phyloP scores from a whole-genome alignment of 2,329 filamentous ascomycete species.

The Penicillium italicum region DNA sequence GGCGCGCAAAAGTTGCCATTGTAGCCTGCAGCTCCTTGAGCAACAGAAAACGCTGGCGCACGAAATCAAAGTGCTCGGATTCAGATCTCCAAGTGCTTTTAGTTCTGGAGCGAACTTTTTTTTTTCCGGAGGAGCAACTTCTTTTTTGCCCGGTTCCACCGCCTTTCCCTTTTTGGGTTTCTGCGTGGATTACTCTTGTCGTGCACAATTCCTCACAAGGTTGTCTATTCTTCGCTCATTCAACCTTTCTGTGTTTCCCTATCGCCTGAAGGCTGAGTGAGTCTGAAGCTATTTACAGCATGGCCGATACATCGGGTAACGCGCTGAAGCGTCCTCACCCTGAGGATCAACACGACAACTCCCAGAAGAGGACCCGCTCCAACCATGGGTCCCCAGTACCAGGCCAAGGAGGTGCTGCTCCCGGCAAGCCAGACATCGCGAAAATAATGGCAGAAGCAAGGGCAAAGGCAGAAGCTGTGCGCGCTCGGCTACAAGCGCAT shows the following conservation, averaged over 20 bases:
- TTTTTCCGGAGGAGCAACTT: constrained; percentile 21
- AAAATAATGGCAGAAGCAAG: constrained; percentile 48
- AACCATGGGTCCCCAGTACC: constrained; percentile 50
- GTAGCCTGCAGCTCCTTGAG: constrained; percentile 34
- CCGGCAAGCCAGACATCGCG: constrained; percentile 44
- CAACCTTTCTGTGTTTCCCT: not conserved
- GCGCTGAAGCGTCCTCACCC: constrained; percentile 49
- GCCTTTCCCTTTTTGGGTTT: constrained; percentile 23
- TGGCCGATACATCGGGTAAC: constrained; percentile 44
- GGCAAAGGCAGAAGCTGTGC: constrained; percentile 49
- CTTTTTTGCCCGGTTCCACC: constrained; percentile 39
- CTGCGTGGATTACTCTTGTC: constrained; percentile 5
- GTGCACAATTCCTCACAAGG: not conserved
- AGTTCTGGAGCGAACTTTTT: constrained; percentile 36
- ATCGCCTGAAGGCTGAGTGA: constrained; percentile 1
- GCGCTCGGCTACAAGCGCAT: constrained; percentile 44
- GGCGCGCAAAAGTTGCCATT: constrained; percentile 59
- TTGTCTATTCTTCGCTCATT: not conserved
- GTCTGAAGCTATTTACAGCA: constrained; percentile 19
- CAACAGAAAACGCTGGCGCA: constrained; percentile 34
- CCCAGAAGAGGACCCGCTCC: constrained; percentile 49
- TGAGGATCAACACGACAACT: constrained; percentile 44
- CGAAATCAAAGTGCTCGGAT: constrained; percentile 28
- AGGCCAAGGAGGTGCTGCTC: constrained; percentile 31
- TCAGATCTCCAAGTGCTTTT: constrained; percentile 24